A percentile compares a stretch with the other conserved stretches of the same genome.
Conservation (phyloP, 2,329 filamentous ascomycete species). For the Aureobasidium pullulans region DNA sequence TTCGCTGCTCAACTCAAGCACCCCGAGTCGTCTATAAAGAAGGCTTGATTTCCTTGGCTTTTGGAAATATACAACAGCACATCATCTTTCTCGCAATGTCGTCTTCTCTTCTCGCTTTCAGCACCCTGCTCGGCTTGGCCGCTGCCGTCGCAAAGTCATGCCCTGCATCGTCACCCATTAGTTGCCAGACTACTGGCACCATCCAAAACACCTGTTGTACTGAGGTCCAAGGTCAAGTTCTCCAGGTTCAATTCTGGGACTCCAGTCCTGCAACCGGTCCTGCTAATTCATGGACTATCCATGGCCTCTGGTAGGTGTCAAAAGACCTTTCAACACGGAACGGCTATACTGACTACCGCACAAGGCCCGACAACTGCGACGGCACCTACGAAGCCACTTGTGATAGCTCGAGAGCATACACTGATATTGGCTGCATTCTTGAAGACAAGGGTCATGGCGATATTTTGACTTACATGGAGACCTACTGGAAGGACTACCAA, state of each 20-base stretch:
- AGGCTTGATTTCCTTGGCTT: constrained; percentile 3
- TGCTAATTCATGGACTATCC: constrained; percentile 20
- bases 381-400: constrained; percentile 19
- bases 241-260: constrained; percentile 24
- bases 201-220: constrained; percentile 63
- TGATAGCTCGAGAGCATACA: constrained; percentile 17
- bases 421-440: constrained; percentile 20
- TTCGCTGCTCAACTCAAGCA: not conserved
- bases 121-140: not conserved
- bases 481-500: constrained; percentile 21
- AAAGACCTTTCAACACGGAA: not conserved
- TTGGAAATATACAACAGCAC: not conserved
- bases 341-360: not conserved
- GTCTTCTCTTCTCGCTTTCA: not conserved
- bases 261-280: constrained; percentile 20
- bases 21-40: not conserved
- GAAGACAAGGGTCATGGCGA: constrained; percentile 17
- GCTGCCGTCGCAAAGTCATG: not conserved
- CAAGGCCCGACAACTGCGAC: constrained; percentile 21
- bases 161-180: constrained; percentile 2
- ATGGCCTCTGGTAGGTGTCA: constrained; percentile 19
- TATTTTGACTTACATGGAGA: constrained; percentile 19
- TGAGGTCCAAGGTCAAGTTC: constrained; percentile 50
- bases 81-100: not conserved
- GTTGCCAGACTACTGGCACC: constrained; percentile 14